Evolutionary conservation across 208 protist species (phyloP).

Genomic region (Lotmaria passim): DNA sequence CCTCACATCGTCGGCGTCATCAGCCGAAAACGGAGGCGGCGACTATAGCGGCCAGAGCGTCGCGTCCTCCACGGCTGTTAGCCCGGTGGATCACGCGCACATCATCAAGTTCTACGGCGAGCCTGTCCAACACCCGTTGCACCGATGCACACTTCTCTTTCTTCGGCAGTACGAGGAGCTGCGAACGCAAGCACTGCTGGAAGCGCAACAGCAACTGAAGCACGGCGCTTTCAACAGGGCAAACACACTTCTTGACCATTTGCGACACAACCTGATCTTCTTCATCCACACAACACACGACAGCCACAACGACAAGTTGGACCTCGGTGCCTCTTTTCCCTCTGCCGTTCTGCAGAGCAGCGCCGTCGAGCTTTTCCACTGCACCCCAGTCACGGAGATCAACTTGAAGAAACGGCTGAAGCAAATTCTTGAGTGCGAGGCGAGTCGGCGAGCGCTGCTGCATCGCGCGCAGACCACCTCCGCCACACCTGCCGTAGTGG

Average conservation of each 20-base stretch:
- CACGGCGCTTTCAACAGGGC: background rate
- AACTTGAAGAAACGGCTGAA: slow-evolving; percentile 65
- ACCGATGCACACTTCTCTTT: slow-evolving; percentile 55
- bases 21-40: background rate
- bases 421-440: slow-evolving; percentile 37
- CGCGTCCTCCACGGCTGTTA: background rate
- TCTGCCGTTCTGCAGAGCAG: slow-evolving; percentile 48
- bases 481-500: background rate
- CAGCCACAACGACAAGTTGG: slow-evolving; percentile 82
- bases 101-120: slow-evolving; percentile 84
- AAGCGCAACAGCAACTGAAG: slow-evolving; percentile 15
- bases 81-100: slow-evolving; percentile 26
- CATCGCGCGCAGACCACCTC: background rate
- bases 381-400: slow-evolving; percentile 72
- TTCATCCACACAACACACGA: slow-evolving; percentile 89
- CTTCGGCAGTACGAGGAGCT: slow-evolving; percentile 61
- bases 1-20: background rate
- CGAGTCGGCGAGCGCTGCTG: background rate
- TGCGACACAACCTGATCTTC: slow-evolving; percentile 63
- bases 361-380: slow-evolving; percentile 68
- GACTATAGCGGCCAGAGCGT: background rate
- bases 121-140: slow-evolving; percentile 36
- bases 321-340: slow-evolving; percentile 52
- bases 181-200: background rate
- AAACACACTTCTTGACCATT: slow-evolving; percentile 2